Base-by-base conservation (phyloP, 805 yeast species). In the Lachancea kluyveri region DNA sequence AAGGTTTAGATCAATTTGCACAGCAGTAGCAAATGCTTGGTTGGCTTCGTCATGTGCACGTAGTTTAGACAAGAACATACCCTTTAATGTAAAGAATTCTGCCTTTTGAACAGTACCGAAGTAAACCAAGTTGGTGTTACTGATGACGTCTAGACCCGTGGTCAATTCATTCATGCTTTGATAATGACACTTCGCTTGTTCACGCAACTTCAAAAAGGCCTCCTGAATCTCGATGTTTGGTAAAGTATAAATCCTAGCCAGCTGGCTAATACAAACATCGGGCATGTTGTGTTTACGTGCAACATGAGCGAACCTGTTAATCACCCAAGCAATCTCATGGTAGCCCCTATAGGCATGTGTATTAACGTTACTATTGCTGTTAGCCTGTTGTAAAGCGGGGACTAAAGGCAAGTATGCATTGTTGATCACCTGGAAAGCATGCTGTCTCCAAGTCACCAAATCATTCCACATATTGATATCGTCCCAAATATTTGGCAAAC, bases 311-410 rank as follows among this genome's bases (percentile, higher is more conserved):
- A 92, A 92, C 32, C 97, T 65, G 60, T 92, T 92, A 50, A 92
- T 90, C 6, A 92, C 95, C 96, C 98, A 94, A 0, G 98, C 98
- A 57, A 90, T 86, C 59, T 92, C 99, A 56, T 92, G 99, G 61
- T 85, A 92, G 1, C 99, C 99, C 43, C 98, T 71, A 60, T 90
- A 94, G 1, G 96, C 97, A 52, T 87, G 88, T 1, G 96, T 87
- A 53, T 86, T 85, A 18, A 84, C 83, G 45, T 77, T 79, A 28
- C 78, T 77, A 43, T 63, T 71, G 11, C 79, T 78, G 26, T 77
- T 74, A 2, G 70, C 65, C 38, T 81, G 86, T 47, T 85, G 95
- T 21, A 85, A 54, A 2, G 85, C 76, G 1, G 95, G 94, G 39
- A 88, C 81, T 50, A 94, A 70, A 6, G 97, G 97, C 70, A 88